Conservation (phyloP, 2,329 filamentous ascomycete genomes). For the Chaetomium sp. region DNA sequence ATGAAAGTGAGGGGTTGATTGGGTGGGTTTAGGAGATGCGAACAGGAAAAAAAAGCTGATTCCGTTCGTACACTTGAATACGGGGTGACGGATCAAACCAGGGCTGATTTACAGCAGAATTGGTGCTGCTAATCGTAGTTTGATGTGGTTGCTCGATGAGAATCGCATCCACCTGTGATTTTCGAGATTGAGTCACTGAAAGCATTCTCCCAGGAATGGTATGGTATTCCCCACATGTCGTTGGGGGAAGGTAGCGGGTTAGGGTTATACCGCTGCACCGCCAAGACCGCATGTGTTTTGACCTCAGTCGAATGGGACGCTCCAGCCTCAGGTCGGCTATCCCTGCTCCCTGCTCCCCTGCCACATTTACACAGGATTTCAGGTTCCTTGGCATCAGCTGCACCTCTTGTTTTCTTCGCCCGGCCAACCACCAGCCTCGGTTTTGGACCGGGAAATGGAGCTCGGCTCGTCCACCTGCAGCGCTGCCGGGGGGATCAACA, state of each 20-base stretch:
- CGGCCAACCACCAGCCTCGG: conserved; percentile 26
- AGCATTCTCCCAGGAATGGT: not conserved
- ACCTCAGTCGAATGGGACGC: too few relatives aligned
- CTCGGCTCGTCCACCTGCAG: conserved; percentile 9
- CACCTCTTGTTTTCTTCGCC: conserved; percentile 15
- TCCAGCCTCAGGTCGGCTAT: too few relatives aligned
- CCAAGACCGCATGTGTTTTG: too few relatives aligned
- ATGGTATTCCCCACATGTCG: not conserved
- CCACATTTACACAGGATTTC: not conserved
- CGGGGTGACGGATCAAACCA: not conserved
- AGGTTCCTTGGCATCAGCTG: conserved; percentile 17
- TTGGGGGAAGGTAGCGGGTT: too few relatives aligned
- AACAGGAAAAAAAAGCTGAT: not conserved
- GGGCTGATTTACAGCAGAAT: not conserved
- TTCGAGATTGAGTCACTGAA: conserved; percentile 7
- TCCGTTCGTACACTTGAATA: not conserved
- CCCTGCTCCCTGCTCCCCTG: not conserved
- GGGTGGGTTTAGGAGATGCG: not conserved
- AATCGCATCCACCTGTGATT: not conserved
- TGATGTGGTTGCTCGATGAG: not conserved
- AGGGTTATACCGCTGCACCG: too few relatives aligned
- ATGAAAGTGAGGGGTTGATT: not conserved
- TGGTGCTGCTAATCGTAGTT: not conserved
- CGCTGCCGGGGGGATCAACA: conserved; percentile 17
- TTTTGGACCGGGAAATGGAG: conserved; percentile 20